These are phyloP conservation scores for Pyrenula massariospora DNA, from an alignment of 495 filamentous ascomycete species.

Conservation along the genomic window DNA sequence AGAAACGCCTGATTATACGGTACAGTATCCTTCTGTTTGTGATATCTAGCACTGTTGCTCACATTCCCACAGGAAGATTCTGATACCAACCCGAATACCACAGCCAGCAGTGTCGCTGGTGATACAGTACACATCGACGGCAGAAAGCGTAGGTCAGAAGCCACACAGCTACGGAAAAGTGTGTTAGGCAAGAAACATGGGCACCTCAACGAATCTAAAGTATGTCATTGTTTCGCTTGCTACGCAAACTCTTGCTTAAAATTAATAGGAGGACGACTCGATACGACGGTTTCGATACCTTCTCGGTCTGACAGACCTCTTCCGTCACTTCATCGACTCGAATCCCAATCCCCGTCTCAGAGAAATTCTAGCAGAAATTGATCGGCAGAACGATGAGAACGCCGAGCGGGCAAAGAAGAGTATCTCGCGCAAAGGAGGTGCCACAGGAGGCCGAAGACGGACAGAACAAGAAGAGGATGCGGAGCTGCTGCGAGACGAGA, in stretches of 20 bases:
- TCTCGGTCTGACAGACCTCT: conserved; percentile 89
- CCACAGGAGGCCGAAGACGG: conserved; percentile 66
- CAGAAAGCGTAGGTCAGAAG: conserved; percentile 73
- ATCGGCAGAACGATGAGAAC: conserved; percentile 73
- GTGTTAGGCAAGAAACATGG: conserved; percentile 93
- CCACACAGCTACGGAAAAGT: conserved; percentile 74
- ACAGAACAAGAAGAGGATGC: conserved; percentile 98
- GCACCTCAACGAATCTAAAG: conserved; percentile 79
- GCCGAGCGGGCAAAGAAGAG: conserved; percentile 59
- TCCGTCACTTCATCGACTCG: conserved; percentile 97
- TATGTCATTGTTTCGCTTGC: conserved; percentile 28
- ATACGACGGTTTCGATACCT: conserved; percentile 93
- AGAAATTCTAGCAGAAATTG: conserved; percentile 85
- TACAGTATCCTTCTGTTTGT: conserved; percentile 15
- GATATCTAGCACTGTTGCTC: neutral
- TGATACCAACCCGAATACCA: conserved; percentile 86
- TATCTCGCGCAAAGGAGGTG: conserved; percentile 67
- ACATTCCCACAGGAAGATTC: conserved; percentile 45
- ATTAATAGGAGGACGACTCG: conserved; percentile 79
- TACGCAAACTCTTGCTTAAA: conserved; percentile 1
- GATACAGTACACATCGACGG: conserved; percentile 58
- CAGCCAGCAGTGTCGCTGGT: conserved; percentile 75
- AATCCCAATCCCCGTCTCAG: conserved; percentile 89
- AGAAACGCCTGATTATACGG: conserved; percentile 74
- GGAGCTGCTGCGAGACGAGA: conserved; percentile 85